Conservation (phyloP, 257 asterid genomes). For the Scutellaria baicalensis region DNA sequence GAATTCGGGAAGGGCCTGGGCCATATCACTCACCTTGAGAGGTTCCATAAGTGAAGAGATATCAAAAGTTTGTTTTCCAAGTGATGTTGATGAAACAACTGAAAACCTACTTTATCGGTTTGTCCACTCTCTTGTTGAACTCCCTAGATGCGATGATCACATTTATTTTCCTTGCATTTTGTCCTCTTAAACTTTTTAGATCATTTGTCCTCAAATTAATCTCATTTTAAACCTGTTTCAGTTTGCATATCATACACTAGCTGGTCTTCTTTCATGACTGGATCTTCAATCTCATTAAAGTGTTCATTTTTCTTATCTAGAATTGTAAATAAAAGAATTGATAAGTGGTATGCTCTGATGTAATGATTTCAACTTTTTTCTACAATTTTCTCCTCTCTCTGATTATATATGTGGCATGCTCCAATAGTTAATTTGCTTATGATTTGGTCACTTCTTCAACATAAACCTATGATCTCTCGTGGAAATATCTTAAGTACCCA, state of each 20-base stretch:
- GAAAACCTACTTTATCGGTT: slow-evolving; percentile 69
- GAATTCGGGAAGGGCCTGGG: slow-evolving; percentile 86
- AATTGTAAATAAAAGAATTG: neutral
- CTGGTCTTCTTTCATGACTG: neutral
- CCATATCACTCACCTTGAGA: slow-evolving; percentile 72
- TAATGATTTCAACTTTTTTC: neutral
- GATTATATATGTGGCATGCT: neutral
- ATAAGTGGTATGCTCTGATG: neutral
- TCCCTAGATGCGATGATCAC: neutral
- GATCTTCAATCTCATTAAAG: neutral
- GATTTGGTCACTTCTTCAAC: neutral
- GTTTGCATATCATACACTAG: neutral
- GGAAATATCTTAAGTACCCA: neutral
- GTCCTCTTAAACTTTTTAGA: neutral
- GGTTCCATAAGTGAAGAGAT: slow-evolving; percentile 56
- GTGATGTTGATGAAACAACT: slow-evolving; percentile 30
- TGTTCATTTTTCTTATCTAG: neutral
- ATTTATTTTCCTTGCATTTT: neutral
- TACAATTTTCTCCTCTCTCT: neutral
- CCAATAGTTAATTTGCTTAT: neutral
- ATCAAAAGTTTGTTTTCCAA: slow-evolving; percentile 57
- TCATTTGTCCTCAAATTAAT: neutral
- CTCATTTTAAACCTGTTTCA: neutral
- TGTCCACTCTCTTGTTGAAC: slow-evolving; percentile 21
- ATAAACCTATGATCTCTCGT: neutral